Conservation (phyloP, 2,329 filamentous ascomycete species). For the Setomelanomma holmii region DNA sequence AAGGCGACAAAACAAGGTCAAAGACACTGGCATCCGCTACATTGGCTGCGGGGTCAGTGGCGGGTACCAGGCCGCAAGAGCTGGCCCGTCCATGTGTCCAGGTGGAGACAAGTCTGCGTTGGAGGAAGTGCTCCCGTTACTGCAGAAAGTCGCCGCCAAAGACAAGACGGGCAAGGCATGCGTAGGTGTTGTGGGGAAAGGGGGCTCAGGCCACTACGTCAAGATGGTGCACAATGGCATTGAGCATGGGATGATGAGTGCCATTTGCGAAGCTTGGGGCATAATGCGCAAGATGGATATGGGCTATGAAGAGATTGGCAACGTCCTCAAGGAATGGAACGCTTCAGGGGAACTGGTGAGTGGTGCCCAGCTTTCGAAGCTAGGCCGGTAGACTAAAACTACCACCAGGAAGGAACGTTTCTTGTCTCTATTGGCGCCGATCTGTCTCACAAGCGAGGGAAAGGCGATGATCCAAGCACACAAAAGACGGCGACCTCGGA, state of each 20-base stretch:
- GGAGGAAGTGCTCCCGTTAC: constrained; percentile 66
- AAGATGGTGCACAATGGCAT: constrained; percentile 82
- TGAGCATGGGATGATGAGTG: constrained; percentile 74
- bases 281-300: constrained; percentile 67
- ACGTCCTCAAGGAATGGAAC: constrained; percentile 68
- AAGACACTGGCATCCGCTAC: constrained; percentile 66
- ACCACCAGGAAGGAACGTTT: constrained; percentile 60
- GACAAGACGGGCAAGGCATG: constrained; percentile 66
- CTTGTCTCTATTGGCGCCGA: constrained; percentile 68
- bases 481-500: constrained; percentile 29
- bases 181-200: constrained; percentile 66
- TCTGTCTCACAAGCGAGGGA: constrained; percentile 62
- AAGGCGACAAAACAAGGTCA: constrained; percentile 64
- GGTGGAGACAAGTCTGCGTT: constrained; percentile 66
- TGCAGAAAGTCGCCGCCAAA: constrained; percentile 68
- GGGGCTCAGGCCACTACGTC: constrained; percentile 72
- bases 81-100: constrained; percentile 72
- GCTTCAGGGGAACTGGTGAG: constrained; percentile 61
- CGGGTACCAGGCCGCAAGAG: constrained; percentile 71
- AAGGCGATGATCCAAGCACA: constrained; percentile 3
- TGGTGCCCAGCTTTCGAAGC: neutral
- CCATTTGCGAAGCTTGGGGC: constrained; percentile 69
- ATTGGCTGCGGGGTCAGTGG: constrained; percentile 73
- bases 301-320: constrained; percentile 65
- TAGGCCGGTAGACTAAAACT: neutral